Percentiles rank a stretch among this genome's conserved stretches.
phyloP scores from a whole-genome alignment of 1,284 basidiomycete species.

The Cutaneotrichosporon sp. region DNA sequence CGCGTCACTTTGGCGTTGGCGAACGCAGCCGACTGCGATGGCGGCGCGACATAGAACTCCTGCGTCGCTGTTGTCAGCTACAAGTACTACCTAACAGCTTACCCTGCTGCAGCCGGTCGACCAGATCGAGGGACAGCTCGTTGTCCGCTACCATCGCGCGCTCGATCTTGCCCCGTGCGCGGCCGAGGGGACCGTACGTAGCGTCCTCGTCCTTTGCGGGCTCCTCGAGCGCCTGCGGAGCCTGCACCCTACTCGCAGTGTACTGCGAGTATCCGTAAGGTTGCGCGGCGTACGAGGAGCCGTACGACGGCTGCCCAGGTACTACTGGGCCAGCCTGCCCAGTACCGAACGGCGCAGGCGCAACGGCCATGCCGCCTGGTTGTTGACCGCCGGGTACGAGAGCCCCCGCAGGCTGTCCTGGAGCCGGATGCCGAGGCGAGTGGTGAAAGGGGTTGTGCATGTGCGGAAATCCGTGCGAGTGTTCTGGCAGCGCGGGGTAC shows the following conservation, averaged over 20 bases:
- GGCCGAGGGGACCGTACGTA: constrained; percentile 36
- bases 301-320: no score
- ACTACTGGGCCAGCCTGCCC: neutral
- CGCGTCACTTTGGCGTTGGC: constrained; percentile 22
- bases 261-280: constrained; percentile 1
- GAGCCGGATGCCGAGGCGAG: neutral
- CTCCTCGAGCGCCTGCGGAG: constrained; percentile 34
- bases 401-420: neutral
- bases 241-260: constrained; percentile 9
- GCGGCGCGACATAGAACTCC: constrained; percentile 22
- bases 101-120: constrained; percentile 20
- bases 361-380: neutral
- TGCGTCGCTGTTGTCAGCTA: constrained; percentile 9
- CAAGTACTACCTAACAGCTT: constrained; percentile 8
- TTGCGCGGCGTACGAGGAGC: neutral
- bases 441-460: constrained; percentile 2
- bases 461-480: neutral
- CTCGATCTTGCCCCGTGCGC: constrained; percentile 36
- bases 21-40: constrained; percentile 19
- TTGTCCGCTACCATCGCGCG: constrained; percentile 32
- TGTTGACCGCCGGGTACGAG: no score
- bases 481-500: neutral
- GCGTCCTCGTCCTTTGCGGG: constrained; percentile 37
- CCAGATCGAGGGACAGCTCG: constrained; percentile 40
- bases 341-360: neutral